Percentiles rank a stretch among this genome's conserved stretches.
Evolutionary conservation across 73 alveolate species (phyloP).

Genomic region (Symbiodinium natans): DNA sequence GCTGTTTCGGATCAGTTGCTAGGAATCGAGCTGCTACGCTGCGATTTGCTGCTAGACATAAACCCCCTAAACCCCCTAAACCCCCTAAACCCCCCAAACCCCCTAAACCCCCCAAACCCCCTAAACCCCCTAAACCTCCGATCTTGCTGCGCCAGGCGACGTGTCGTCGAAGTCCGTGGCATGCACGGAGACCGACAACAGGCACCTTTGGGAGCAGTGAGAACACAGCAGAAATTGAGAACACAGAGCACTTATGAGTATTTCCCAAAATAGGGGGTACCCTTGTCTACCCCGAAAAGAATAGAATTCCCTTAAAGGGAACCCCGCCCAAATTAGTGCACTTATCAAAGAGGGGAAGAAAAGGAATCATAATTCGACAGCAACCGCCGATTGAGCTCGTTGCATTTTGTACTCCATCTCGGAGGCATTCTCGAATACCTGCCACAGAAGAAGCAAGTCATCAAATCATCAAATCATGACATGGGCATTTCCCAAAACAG

Average conservation of each 20-base stretch:
- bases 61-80: too few relatives aligned
- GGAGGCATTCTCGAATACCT: slow-evolving; percentile 36
- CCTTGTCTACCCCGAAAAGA: too few relatives aligned
- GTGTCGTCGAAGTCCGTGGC: slow-evolving; percentile 69
- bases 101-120: too few relatives aligned
- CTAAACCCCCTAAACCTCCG: background rate
- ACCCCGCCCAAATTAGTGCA: too few relatives aligned
- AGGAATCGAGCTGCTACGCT: background rate
- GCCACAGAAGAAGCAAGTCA: too few relatives aligned
- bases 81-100: too few relatives aligned
- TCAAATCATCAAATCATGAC: background rate
- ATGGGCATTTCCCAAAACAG: background rate
- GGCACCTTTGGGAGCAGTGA: slow-evolving; percentile 13
- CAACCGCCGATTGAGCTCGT: background rate
- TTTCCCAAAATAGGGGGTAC: too few relatives aligned
- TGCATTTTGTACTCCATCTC: slow-evolving; percentile 62
- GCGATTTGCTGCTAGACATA: background rate
- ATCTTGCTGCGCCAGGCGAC: background rate
- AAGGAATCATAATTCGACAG: too few relatives aligned
- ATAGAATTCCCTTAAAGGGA: too few relatives aligned
- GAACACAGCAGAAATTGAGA: background rate
- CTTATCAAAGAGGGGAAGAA: too few relatives aligned
- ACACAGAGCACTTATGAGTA: too few relatives aligned
- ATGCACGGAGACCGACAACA: slow-evolving; percentile 34
- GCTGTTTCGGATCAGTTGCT: too few relatives aligned